Evolutionary conservation across 129 eudicot genomes (phyloP).

Genomic region (Gnaphalium uliginosum): DNA sequence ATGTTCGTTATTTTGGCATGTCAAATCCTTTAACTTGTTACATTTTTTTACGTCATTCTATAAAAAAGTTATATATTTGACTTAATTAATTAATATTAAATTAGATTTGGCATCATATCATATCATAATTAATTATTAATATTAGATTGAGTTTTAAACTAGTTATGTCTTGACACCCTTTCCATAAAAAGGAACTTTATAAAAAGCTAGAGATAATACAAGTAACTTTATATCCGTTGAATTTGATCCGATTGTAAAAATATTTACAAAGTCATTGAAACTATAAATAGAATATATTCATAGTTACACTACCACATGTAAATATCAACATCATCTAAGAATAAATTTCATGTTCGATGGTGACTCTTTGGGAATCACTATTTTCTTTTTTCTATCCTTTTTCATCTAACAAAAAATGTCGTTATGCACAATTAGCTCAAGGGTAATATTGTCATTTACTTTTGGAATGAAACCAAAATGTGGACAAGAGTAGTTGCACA

Average conservation of each 20-base stretch:
- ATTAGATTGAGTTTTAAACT: background rate
- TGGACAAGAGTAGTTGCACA: slow-evolving; percentile 4
- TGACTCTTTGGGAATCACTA: slow-evolving; percentile 33
- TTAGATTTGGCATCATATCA: background rate
- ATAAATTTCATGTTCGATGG: slow-evolving; percentile 20
- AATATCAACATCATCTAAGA: slow-evolving; percentile 32
- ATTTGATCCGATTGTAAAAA: slow-evolving; percentile 12
- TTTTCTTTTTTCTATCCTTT: slow-evolving; percentile 6
- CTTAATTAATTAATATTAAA: background rate
- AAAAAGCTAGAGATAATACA: no score
- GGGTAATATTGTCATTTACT: slow-evolving; percentile 14
- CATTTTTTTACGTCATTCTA: background rate
- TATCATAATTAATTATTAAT: background rate
- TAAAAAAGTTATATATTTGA: background rate
- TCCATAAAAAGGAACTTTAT: background rate
- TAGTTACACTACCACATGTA: slow-evolving; percentile 19
- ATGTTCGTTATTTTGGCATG: background rate
- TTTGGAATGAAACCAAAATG: background rate
- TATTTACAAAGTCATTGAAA: slow-evolving; percentile 23
- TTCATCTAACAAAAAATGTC: background rate
- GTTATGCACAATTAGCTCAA: slow-evolving; percentile 3
- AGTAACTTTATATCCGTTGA: background rate
- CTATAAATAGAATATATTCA: slow-evolving; percentile 7
- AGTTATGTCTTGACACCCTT: background rate
- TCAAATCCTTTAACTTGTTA: background rate